These are phyloP conservation scores for Sapria himalayana DNA, from an alignment of 345 rosid genomes.

Conservation along the genomic window DNA sequence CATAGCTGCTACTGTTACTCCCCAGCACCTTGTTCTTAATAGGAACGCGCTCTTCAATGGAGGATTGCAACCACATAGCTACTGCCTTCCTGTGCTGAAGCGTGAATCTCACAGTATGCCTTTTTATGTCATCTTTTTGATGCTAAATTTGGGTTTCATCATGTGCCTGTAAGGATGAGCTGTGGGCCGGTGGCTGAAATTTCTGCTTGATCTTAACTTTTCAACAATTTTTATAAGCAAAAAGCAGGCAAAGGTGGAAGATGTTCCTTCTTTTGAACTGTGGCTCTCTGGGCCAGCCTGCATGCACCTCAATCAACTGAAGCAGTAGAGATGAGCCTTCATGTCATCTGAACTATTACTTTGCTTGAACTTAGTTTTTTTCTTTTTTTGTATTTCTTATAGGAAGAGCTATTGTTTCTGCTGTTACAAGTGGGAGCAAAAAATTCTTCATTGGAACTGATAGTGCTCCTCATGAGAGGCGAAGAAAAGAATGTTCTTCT, in stretches of 20 bases:
- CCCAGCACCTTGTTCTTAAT: slow-evolving; percentile 85
- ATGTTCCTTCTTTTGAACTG: too few relatives aligned
- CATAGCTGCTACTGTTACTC: slow-evolving; percentile 85
- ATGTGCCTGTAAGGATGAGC: too few relatives aligned
- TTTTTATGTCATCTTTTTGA: too few relatives aligned
- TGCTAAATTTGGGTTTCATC: too few relatives aligned
- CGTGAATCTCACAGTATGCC: slow-evolving; percentile 69
- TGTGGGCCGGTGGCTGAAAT: too few relatives aligned
- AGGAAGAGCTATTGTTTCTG: slow-evolving; percentile 79
- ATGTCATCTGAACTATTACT: not conserved
- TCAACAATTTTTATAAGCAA: too few relatives aligned
- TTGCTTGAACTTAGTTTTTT: not conserved
- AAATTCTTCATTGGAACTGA: slow-evolving; percentile 89
- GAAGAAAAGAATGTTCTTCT: slow-evolving; percentile 55
- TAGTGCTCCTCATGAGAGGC: slow-evolving; percentile 89
- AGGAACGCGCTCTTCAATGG: slow-evolving; percentile 87
- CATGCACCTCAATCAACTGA: too few relatives aligned
- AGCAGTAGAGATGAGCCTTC: too few relatives aligned
- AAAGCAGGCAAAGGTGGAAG: too few relatives aligned
- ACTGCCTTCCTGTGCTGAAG: slow-evolving; percentile 88
- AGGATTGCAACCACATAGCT: slow-evolving; percentile 79
- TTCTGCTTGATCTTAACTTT: too few relatives aligned
- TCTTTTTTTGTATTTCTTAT: slow-evolving; percentile 5
- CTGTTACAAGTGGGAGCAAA: slow-evolving; percentile 82
- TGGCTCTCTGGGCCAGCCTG: too few relatives aligned